These are phyloP conservation scores for Pleurotus sapidus DNA, from an alignment of 768 basidiomycete species.

Conservation along the genomic window DNA sequence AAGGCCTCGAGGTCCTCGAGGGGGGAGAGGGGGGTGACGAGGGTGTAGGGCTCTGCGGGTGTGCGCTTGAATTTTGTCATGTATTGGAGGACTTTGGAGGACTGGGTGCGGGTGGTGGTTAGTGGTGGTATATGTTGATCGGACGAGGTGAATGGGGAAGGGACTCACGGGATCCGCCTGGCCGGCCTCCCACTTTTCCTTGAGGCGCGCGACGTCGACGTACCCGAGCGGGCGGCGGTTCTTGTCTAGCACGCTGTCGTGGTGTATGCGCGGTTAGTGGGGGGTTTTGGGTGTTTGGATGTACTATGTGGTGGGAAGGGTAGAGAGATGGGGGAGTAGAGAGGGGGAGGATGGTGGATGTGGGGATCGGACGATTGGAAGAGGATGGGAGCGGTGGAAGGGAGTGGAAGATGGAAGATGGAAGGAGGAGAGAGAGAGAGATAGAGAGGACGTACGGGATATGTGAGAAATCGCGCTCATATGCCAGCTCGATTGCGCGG, in stretches of 20 bases:
- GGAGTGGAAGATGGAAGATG: too few relatives aligned
- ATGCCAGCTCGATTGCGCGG: slow-evolving; percentile 81
- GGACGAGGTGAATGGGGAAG: neutral
- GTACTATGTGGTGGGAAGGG: too few relatives aligned
- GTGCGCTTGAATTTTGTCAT: slow-evolving; percentile 76
- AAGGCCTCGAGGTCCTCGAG: slow-evolving; percentile 83
- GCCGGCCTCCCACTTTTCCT: slow-evolving; percentile 75
- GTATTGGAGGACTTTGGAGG: slow-evolving; percentile 62
- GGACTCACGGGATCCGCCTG: slow-evolving; percentile 65
- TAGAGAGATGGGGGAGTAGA: too few relatives aligned
- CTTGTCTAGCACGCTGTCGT: slow-evolving; percentile 66
- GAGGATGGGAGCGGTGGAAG: too few relatives aligned
- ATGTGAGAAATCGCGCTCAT: slow-evolving; percentile 92
- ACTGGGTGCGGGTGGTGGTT: neutral
- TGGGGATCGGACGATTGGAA: too few relatives aligned
- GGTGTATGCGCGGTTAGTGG: neutral
- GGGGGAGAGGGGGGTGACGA: slow-evolving; percentile 79
- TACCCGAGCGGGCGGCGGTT: slow-evolving; percentile 80
- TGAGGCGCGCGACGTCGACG: slow-evolving; percentile 73
- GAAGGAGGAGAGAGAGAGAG: neutral
- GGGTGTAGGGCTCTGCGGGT: slow-evolving; percentile 62
- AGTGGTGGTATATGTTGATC: neutral
- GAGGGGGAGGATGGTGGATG: too few relatives aligned
- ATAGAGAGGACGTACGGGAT: slow-evolving; percentile 60
- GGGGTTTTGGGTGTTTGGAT: too few relatives aligned